A percentile compares a stretch with the other conserved stretches of the same genome.
phyloP scores from a whole-genome alignment of 2,329 filamentous ascomycete species.

The Fusarium secorum region DNA sequence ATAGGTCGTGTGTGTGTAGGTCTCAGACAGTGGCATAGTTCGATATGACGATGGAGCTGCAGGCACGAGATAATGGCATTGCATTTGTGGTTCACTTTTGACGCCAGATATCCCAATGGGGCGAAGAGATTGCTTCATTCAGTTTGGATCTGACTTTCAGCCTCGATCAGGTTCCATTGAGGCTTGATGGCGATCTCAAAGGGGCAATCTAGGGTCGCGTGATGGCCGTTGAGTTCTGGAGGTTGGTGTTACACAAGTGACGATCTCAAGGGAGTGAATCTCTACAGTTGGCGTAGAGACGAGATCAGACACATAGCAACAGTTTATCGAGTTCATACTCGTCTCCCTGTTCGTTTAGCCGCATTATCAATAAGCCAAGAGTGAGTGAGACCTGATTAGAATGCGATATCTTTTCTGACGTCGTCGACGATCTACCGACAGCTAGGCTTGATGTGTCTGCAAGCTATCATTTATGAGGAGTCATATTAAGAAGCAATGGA shows the following conservation, averaged over 20 bases:
- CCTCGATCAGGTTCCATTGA: not conserved
- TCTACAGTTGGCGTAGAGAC: slow-evolving; percentile 6
- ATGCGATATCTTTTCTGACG: not conserved
- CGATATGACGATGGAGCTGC: slow-evolving; percentile 11
- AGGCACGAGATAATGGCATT: slow-evolving; percentile 1
- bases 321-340: not conserved
- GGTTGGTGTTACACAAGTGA: not conserved
- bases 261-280: slow-evolving; percentile 1
- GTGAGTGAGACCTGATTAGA: not conserved
- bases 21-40: slow-evolving; percentile 3
- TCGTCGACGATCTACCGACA: not conserved
- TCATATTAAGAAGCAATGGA: not conserved
- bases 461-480: slow-evolving; percentile 4
- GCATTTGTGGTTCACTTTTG: not conserved
- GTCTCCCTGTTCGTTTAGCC: not conserved
- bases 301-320: not conserved
- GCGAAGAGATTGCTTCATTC: not conserved
- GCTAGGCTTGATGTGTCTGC: not conserved
- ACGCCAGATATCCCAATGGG: not conserved
- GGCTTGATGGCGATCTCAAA: not conserved
- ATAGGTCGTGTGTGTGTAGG: slow-evolving; percentile 13
- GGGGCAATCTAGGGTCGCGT: not conserved
- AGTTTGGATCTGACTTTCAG: not conserved
- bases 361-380: not conserved
- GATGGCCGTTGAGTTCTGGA: not conserved